Percentiles rank a stretch among this genome's conserved stretches.
Conservation (phyloP, 805 yeast genomes). For the Komagataella pseudopastoris region DNA sequence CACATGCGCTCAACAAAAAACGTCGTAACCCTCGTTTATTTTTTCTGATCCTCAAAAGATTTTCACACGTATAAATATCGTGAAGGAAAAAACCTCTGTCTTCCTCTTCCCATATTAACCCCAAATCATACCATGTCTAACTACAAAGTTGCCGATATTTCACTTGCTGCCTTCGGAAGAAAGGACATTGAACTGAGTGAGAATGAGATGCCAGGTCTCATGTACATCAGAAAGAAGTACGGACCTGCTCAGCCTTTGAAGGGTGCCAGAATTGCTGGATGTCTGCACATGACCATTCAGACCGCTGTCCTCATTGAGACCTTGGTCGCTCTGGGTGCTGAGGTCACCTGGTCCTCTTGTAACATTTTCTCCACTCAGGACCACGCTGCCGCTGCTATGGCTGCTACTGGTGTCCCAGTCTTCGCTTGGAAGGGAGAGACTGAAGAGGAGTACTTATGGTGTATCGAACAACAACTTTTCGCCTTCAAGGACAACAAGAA, state of each 20-base stretch:
- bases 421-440: conserved; percentile 99
- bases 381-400: conserved; percentile 99
- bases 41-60: not conserved
- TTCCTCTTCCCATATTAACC: not conserved
- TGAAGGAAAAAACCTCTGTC: not conserved
- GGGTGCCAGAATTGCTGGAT: conserved; percentile 98
- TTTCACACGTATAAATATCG: not conserved
- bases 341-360: conserved; percentile 98
- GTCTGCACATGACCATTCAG: conserved; percentile 99
- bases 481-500: conserved; percentile 93
- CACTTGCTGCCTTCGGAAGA: conserved; percentile 99
- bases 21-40: not conserved
- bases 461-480: conserved; percentile 97
- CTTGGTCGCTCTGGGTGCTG: conserved; percentile 94
- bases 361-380: conserved; percentile 99
- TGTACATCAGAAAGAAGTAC: conserved; percentile 91
- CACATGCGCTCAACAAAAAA: not conserved
- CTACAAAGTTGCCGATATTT: conserved; percentile 95
- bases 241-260: conserved; percentile 88
- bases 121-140: conserved; percentile 18
- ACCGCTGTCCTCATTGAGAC: conserved; percentile 98
- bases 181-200: conserved; percentile 98
- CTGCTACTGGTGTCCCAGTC: conserved; percentile 98
- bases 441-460: conserved; percentile 98
- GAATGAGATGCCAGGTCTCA: conserved; percentile 98